These are phyloP conservation scores for Helichrysum umbraculigerum DNA, from an alignment of 129 eudicot species.

Conservation along the genomic window DNA sequence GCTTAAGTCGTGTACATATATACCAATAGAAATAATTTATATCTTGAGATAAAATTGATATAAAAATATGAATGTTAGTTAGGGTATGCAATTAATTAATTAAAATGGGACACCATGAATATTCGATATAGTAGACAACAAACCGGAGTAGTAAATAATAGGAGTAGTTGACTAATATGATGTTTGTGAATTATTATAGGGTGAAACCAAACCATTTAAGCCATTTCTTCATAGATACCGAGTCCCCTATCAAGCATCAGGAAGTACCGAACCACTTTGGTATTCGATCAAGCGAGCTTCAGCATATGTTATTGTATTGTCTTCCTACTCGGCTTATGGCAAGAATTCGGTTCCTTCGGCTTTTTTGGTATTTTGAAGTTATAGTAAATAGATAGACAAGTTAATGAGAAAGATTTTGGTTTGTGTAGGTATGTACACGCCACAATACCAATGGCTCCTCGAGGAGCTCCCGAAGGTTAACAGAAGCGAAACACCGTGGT, in stretches of 20 bases:
- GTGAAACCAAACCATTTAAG: conserved; percentile 49
- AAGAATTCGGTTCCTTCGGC: not conserved
- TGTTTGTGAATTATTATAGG: conserved; percentile 30
- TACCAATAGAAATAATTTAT: too few species aligned
- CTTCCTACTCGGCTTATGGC: conserved; percentile 58
- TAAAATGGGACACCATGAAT: not conserved
- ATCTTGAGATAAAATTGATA: not conserved
- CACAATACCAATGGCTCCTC: conserved; percentile 52
- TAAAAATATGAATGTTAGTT: not conserved
- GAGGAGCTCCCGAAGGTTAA: conserved; percentile 46
- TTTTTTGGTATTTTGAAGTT: not conserved
- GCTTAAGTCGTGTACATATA: too few species aligned
- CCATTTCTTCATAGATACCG: conserved; percentile 43
- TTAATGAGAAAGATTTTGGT: not conserved
- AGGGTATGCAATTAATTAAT: not conserved
- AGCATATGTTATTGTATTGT: conserved; percentile 47
- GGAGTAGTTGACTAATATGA: too few species aligned
- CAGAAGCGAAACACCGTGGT: conserved; percentile 61
- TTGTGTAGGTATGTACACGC: conserved; percentile 41
- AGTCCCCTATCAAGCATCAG: conserved; percentile 42
- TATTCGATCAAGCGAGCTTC: conserved; percentile 62
- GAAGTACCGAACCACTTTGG: conserved; percentile 53
- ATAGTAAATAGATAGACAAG: not conserved
- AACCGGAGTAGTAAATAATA: too few species aligned
- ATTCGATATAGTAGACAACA: not conserved